Evolutionary conservation across 495 filamentous ascomycete genomes (phyloP).

Genomic region (Massariosphaeria phaeospora): DNA sequence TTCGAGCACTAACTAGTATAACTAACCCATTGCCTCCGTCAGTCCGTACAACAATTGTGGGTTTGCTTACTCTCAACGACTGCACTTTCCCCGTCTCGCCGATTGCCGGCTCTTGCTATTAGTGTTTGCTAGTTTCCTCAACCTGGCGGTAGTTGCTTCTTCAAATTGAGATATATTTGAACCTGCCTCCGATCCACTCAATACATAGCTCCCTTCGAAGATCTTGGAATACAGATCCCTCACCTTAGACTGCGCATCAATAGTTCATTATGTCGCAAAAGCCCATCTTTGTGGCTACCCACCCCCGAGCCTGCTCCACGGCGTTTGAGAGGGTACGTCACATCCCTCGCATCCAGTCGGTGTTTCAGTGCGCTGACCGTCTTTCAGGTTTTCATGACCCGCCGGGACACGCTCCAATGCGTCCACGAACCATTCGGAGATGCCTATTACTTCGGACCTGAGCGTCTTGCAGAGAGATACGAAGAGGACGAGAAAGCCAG

Average conservation of each 20-base stretch:
- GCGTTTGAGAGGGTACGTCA: slow-evolving; percentile 82
- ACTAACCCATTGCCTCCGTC: too few species aligned
- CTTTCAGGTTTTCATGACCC: slow-evolving; percentile 89
- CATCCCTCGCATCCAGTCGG: neutral
- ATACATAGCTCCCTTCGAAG: neutral
- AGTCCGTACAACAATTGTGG: too few species aligned
- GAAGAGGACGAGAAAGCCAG: slow-evolving; percentile 66
- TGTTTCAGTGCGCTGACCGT: slow-evolving; percentile 5
- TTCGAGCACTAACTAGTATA: too few species aligned
- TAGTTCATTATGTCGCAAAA: slow-evolving; percentile 59
- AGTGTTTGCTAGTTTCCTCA: neutral
- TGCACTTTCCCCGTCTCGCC: too few species aligned
- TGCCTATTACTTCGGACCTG: slow-evolving; percentile 91
- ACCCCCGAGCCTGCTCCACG: slow-evolving; percentile 89
- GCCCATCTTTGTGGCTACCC: slow-evolving; percentile 87
- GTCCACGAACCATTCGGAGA: slow-evolving; percentile 96
- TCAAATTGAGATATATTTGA: slow-evolving; percentile 18
- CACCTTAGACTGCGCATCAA: neutral
- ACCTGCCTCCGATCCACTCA: neutral
- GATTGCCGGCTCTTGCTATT: too few species aligned
- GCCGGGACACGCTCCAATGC: slow-evolving; percentile 68
- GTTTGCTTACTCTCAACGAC: too few species aligned
- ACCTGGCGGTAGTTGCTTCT: neutral
- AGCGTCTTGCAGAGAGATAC: slow-evolving; percentile 72
- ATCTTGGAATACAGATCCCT: slow-evolving; percentile 30